Conservation (phyloP, 2,329 filamentous ascomycete genomes). For the Calonectria montana region DNA sequence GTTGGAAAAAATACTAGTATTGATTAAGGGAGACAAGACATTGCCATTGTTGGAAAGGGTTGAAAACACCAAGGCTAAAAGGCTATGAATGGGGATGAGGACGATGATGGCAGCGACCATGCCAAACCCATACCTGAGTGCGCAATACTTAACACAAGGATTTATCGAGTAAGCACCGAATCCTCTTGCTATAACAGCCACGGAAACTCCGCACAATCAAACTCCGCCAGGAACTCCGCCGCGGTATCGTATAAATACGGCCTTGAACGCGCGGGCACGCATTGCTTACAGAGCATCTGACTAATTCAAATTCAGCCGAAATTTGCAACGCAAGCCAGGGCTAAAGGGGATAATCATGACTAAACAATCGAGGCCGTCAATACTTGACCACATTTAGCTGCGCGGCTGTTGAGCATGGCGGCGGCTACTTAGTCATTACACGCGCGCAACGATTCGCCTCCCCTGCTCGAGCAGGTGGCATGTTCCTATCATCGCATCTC, state of each 20-base stretch:
- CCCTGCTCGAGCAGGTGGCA: neutral
- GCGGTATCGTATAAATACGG: neutral
- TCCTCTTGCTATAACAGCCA: neutral
- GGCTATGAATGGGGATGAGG: neutral
- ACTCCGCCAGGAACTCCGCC: neutral
- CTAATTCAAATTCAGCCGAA: neutral
- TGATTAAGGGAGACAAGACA: slow-evolving; percentile 63
- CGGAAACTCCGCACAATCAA: neutral
- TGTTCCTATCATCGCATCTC: neutral
- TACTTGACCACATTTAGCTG: neutral
- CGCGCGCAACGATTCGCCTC: slow-evolving; percentile 10
- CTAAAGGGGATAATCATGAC: neutral
- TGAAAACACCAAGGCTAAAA: neutral
- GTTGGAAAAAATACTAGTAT: slow-evolving; percentile 53
- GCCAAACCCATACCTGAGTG: neutral
- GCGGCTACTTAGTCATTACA: slow-evolving; percentile 26
- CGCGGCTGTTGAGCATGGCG: neutral
- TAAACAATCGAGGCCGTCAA: neutral
- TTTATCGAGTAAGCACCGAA: neutral
- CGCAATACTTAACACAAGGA: no score
- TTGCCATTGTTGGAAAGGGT: slow-evolving; percentile 40
- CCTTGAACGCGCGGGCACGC: no score
- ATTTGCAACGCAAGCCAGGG: neutral
- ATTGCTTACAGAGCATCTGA: neutral
- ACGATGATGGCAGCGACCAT: neutral